Conservation (phyloP, 2,329 filamentous ascomycete species). For the Aspergillus proliferans region DNA sequence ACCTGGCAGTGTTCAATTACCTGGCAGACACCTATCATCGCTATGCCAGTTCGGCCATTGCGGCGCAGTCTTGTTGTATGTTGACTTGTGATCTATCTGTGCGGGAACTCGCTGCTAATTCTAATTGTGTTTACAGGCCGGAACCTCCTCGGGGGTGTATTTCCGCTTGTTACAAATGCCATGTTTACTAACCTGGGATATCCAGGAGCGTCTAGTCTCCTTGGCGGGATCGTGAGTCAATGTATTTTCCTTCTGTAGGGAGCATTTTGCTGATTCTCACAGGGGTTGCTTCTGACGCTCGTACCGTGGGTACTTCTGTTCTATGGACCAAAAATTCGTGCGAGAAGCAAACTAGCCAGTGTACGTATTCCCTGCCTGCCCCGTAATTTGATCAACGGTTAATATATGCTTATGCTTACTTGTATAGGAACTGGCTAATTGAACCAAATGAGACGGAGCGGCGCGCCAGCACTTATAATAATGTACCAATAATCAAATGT, state of each 20-base stretch:
- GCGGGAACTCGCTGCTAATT: not conserved
- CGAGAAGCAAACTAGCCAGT: slow-evolving; percentile 68
- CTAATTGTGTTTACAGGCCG: slow-evolving; percentile 37
- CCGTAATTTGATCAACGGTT: not conserved
- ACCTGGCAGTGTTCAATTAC: slow-evolving; percentile 88
- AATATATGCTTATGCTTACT: too few relatives aligned
- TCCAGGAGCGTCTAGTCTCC: slow-evolving; percentile 62
- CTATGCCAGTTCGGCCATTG: slow-evolving; percentile 78
- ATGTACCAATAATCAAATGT: too few relatives aligned
- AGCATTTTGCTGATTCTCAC: slow-evolving; percentile 3
- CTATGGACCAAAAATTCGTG: slow-evolving; percentile 69
- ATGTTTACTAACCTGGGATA: slow-evolving; percentile 70
- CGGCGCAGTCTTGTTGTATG: slow-evolving; percentile 73
- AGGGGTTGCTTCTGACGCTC: slow-evolving; percentile 56
- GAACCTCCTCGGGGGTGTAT: slow-evolving; percentile 73
- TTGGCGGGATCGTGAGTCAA: slow-evolving; percentile 62
- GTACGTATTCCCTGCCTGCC: slow-evolving; percentile 32
- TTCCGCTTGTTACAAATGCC: slow-evolving; percentile 67
- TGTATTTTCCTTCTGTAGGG: not conserved
- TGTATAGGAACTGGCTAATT: too few relatives aligned
- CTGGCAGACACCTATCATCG: slow-evolving; percentile 80
- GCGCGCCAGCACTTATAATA: too few relatives aligned
- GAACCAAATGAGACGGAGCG: too few relatives aligned
- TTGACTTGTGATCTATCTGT: not conserved
- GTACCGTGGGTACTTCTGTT: slow-evolving; percentile 86